Evolutionary conservation across 371 early-diverging fungal genomes (phyloP), one percentile per base, ranked within the genome.

Genomic region (Coemansia sp.): DNA sequence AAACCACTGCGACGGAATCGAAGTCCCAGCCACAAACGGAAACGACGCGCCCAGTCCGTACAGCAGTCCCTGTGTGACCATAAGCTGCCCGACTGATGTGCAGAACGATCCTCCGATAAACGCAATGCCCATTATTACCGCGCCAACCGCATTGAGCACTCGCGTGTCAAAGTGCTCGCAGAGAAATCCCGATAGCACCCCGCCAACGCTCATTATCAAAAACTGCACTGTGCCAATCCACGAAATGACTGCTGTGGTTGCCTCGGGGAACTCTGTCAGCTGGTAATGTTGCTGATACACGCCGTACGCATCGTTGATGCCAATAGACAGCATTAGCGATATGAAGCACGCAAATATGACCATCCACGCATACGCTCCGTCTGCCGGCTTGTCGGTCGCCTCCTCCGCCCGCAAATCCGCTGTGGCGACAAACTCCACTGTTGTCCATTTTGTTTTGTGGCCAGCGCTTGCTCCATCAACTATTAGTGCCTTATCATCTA

Each of bases 11-110:
- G 80, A 48, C 1, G 82, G 80, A 6, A 82, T 71, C 4, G 80
- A 63, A 1, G 85, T 75, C 24, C 81, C 81, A 1, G 84, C 82
- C 22, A 84, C 75, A 66, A 81, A 86, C 2, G 79, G 64, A 16
- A 87, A 57, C 42, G 80, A 71, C 3, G 71, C 65, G 6, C 84
- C 83, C 22, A 82, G 27, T 5, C 88, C 88, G 65, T 82, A 85
- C 1, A 88, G 61, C 26, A 87, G 52, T 1, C 88, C 91, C 58
- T 89, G 90, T 5, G 88, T 82, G 6, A 87, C 71, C 66, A 86
- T 88, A 4, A 90, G 69, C 84, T 84, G 86, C 83, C 83, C 21
- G 83, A 80, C 63, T 78, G 72, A 5, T 79, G 84, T 39, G 83
- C 82, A 81, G 82, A 86, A 79, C 81, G 88, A 54, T 77, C 87